Evolutionary conservation across 208 protist genomes (phyloP).

Genomic region (Phytomonas francai): DNA sequence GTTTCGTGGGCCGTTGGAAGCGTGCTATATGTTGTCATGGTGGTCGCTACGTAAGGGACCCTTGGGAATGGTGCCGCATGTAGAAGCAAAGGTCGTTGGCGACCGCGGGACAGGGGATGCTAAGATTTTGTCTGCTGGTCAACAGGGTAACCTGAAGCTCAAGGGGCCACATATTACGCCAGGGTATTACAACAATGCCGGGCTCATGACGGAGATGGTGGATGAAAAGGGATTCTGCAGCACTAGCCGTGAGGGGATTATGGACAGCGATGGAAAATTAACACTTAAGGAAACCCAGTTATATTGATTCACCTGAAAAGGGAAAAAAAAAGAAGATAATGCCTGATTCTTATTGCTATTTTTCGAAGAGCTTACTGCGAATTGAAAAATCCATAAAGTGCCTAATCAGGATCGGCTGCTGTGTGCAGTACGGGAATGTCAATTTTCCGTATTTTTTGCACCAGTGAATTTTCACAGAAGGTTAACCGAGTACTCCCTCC

Average conservation of each 20-base stretch:
- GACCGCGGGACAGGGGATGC: constrained; percentile 84
- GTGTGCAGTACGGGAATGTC: neutral
- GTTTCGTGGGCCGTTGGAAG: constrained; percentile 83
- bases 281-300: constrained; percentile 52
- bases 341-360: neutral
- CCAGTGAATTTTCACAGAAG: neutral
- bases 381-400: neutral
- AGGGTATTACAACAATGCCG: constrained; percentile 89
- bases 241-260: constrained; percentile 80
- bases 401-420: neutral
- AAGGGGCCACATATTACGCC: constrained; percentile 80
- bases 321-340: neutral
- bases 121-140: constrained; percentile 75
- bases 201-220: constrained; percentile 81
- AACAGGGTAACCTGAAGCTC: constrained; percentile 80
- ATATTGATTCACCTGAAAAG: constrained; percentile 34
- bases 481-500: neutral
- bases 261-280: constrained; percentile 59
- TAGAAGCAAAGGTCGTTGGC: constrained; percentile 82
- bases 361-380: neutral
- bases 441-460: neutral
- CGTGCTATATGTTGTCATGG: constrained; percentile 72
- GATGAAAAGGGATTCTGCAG: constrained; percentile 81
- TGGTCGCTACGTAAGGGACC: constrained; percentile 56
- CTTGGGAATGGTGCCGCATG: constrained; percentile 76